Base-by-base conservation (phyloP, 192 early-diverging fungal species). In the Fimicolochytrium jonesii region DNA sequence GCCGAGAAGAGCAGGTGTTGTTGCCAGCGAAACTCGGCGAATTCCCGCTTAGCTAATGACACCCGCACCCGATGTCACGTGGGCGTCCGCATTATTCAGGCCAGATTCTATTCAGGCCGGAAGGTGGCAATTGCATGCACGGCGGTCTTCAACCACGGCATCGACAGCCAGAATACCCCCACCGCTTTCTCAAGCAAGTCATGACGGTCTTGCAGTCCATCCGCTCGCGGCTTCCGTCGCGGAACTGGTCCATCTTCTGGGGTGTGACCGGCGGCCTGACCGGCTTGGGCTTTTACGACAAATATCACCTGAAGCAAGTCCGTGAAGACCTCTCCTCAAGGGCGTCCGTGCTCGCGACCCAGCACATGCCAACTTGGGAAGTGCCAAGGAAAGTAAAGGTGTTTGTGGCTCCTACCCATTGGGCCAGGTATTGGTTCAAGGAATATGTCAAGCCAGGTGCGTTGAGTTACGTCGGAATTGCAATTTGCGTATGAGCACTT, bases 401-500 rank as follows among this genome's bases (percentile, higher is more conserved):
- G 20, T 76, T 35, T 48, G 47, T 76, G 26, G 64, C 64, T 13
- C 74, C 64, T 0, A 65, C 64, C 1, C 41, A 59, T n/a, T 76
- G 66, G 70, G 46, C 69, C n/a, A 35, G 47, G 43, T 76, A 67
- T 39, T 73, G 70, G 70, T 76, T 76, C 56, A 68, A 76, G 22
- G 50, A 70, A 36, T 70, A 68, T 55, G 64, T 73, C 26, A 76
- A 73, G 61, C 74, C 74, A 10, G 70, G 70, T 72, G 53, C 2
- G 61, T n/a, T n/a, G n/a, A n/a, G n/a, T n/a, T n/a, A n/a, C n/a
- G n/a, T n/a, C n/a, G n/a, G n/a, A n/a, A n/a, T n/a, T n/a, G n/a
- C n/a, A n/a, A n/a, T n/a, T n/a, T n/a, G n/a, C 10, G n/a, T n/a
- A n/a, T n/a, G n/a, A n/a, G n/a, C n/a, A n/a, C n/a, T n/a, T n/a